Percentiles rank a stretch among this genome's conserved stretches.
Evolutionary conservation across 1,139 yeast genomes (phyloP).

Genomic region (Tardiomyces blankii): DNA sequence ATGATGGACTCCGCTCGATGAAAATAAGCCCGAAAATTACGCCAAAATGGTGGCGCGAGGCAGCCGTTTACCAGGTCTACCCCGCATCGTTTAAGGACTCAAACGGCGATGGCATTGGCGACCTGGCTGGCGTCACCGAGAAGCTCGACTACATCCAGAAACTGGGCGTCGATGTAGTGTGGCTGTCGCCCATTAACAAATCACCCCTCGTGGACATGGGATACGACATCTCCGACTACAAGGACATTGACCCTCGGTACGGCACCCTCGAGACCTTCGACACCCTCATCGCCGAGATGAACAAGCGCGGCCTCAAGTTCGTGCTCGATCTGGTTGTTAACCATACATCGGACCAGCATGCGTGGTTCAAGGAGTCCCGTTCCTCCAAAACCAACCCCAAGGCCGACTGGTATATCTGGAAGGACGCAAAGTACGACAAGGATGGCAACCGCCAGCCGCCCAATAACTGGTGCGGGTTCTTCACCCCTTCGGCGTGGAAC

Average conservation of each 20-base stretch:
- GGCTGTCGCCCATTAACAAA: conserved; percentile 50
- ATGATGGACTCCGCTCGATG: neutral
- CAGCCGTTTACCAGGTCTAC: conserved; percentile 38
- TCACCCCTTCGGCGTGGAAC: conserved; percentile 39
- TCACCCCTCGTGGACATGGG: conserved; percentile 58
- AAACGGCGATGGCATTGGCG: conserved; percentile 49
- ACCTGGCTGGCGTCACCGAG: conserved; percentile 41
- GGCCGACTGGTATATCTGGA: conserved; percentile 56
- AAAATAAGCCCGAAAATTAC: neutral
- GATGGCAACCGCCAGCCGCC: conserved; percentile 44
- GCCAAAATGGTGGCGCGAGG: conserved; percentile 36
- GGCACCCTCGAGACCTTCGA: conserved; percentile 46
- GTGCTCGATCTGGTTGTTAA: conserved; percentile 48
- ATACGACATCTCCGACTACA: conserved; percentile 46
- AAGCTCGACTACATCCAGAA: conserved; percentile 41
- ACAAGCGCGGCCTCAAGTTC: conserved; percentile 39
- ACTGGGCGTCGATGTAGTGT: conserved; percentile 42
- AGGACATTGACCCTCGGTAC: conserved; percentile 38
- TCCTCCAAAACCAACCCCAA: conserved; percentile 41
- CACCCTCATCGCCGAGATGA: conserved; percentile 35
- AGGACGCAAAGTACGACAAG: conserved; percentile 35
- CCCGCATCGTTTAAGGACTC: conserved; percentile 49
- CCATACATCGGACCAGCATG: conserved; percentile 46
- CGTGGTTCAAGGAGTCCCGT: conserved; percentile 47
- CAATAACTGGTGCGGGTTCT: conserved; percentile 44